These are phyloP conservation scores for Aspergillus jensenii DNA, from an alignment of 2,329 filamentous ascomycete species.

Conservation along the genomic window DNA sequence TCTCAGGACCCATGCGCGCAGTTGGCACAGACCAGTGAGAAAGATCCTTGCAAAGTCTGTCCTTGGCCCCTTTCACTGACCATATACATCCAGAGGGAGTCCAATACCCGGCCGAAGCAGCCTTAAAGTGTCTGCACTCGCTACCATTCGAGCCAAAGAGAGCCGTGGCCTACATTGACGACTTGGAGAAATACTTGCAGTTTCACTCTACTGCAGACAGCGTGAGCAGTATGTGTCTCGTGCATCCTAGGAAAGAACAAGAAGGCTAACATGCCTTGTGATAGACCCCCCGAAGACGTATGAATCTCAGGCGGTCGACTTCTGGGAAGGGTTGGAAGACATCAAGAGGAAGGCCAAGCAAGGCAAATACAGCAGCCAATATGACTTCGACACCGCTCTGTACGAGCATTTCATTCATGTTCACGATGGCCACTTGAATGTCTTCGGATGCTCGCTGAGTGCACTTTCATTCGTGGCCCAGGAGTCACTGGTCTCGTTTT, in stretches of 20 bases:
- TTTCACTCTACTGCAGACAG: neutral
- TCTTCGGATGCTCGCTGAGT: neutral
- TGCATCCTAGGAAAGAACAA: neutral
- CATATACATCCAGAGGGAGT: too few relatives aligned
- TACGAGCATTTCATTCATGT: neutral
- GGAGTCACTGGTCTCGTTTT: neutral
- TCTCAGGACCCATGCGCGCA: too few relatives aligned
- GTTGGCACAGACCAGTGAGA: too few relatives aligned
- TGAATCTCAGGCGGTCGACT: neutral
- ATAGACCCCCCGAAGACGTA: neutral
- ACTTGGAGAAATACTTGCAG: neutral
- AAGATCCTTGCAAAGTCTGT: too few relatives aligned
- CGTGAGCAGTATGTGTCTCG: neutral
- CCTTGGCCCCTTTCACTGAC: too few relatives aligned
- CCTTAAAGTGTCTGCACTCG: neutral
- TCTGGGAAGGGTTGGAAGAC: neutral
- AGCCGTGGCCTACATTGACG: neutral
- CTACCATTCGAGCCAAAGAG: neutral
- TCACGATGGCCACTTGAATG: neutral
- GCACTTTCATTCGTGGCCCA: neutral
- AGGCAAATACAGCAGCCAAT: neutral
- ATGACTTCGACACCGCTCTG: neutral
- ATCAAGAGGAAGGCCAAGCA: neutral
- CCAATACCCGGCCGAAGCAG: constrained; percentile 6
- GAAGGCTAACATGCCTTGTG: neutral